Conservation (phyloP, 2,329 filamentous ascomycete genomes). For the Epichloe sp. region DNA sequence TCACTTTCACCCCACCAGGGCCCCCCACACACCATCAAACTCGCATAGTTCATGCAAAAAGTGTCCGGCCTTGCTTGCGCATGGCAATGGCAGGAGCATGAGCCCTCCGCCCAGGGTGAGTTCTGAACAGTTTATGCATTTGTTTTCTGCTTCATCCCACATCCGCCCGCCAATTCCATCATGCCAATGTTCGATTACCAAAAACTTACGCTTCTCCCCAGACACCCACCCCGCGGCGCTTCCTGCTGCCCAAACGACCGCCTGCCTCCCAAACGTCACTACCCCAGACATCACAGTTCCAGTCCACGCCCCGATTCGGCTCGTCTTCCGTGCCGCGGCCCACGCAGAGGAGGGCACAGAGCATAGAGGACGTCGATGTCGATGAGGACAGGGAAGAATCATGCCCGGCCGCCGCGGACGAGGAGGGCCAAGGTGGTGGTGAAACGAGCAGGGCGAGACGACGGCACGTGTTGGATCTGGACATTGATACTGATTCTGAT, state of each 20-base stretch:
- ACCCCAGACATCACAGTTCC: constrained; percentile 18
- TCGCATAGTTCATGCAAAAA: not conserved
- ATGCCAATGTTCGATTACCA: too few relatives aligned
- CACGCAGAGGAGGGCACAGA: constrained; percentile 15
- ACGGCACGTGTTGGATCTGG: not conserved
- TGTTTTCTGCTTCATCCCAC: not conserved
- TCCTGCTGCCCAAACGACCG: constrained; percentile 23
- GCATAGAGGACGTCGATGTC: constrained; percentile 23
- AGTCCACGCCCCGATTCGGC: constrained; percentile 26
- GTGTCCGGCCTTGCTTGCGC: not conserved
- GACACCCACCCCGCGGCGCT: constrained; percentile 27
- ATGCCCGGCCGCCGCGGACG: not conserved
- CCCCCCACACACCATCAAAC: not conserved
- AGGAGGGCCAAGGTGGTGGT: not conserved
- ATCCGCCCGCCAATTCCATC: not conserved
- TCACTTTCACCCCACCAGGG: not conserved
- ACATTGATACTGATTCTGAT: not conserved
- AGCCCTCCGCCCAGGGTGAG: constrained; percentile 3
- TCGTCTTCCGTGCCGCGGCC: constrained; percentile 18
- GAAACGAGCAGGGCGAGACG: not conserved
- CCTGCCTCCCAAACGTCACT: constrained; percentile 20
- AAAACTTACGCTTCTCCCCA: constrained; percentile 5
- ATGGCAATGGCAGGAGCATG: not conserved
- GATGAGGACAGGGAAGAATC: constrained; percentile 13
- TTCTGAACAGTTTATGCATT: not conserved